Base-by-base conservation (phyloP, 176 grass and related monocot genomes). In the Cenchrus americanus region DNA sequence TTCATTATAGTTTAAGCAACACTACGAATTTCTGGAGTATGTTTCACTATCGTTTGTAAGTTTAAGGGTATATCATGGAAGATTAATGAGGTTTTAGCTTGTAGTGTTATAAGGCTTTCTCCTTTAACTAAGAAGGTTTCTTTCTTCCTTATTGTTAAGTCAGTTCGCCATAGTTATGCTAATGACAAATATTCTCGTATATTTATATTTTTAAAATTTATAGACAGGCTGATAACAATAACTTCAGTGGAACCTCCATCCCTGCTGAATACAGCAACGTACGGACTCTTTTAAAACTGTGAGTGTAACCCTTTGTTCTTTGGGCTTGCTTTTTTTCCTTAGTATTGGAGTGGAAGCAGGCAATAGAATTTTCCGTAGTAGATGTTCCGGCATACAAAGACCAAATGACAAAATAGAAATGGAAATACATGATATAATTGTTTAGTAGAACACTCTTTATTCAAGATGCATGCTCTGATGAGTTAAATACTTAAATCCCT, bases 181-280 rank as follows among this genome's bases (percentile, higher is more conserved):
- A 71, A 52, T 80, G 19, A 27, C 27, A 73, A 57, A 26, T 51
- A 77, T 79, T 85, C 48, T 78, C 74, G 59, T 75, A 82, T 82
- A 19, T 72, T 5, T 52, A 69, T 75, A 13, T 89, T 77, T 76
- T 14, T 94, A 2, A 34, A 34, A 34, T 3, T 70, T 83, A 78
- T 85, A 98, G 96, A 85, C 96, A 98, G 77, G 91, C 94, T 77
- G 96, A 98, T 92, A 90, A 95, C 68, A 98, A 98, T 83, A 95
- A 98, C 87, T 92, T 98, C 73, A 90, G 89, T 85, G 96, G 93
- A 79, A 95, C 69, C 66, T 92, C 91, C n/a, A 92, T 98, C 79
- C 93, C 96, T 81, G 19, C 62, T 78, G 71, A 88, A 83, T 98
- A 94, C 32, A 73, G 79, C 78, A 92, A 85, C 37, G 89, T 98